Evolutionary conservation across 2,329 filamentous ascomycete species (phyloP).

Genomic region (Arthrobotrys entomopaga): DNA sequence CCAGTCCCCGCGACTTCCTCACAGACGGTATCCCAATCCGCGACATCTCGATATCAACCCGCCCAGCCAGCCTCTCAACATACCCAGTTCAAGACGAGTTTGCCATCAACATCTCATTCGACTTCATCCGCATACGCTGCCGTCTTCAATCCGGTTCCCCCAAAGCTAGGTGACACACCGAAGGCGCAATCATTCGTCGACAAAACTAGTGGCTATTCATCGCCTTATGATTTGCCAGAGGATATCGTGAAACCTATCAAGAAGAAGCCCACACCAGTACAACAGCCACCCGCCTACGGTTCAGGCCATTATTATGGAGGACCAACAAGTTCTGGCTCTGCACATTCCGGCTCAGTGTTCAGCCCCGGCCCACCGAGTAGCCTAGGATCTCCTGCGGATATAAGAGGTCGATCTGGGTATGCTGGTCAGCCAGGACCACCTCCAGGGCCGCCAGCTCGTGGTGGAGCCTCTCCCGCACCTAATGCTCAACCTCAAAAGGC

Average conservation of each 20-base stretch:
- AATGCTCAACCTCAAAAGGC: conserved; percentile 22
- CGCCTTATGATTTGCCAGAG: conserved; percentile 93
- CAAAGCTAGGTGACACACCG: conserved; percentile 64
- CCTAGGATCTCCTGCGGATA: conserved; percentile 40
- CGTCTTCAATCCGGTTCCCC: conserved; percentile 58
- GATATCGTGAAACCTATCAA: conserved; percentile 77
- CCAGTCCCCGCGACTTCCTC: conserved; percentile 58
- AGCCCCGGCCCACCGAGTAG: conserved; percentile 35
- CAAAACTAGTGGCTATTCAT: conserved; percentile 92
- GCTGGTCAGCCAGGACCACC: conserved; percentile 21
- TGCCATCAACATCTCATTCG: conserved; percentile 50
- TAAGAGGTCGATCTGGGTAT: conserved; percentile 41
- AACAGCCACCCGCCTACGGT: conserved; percentile 50
- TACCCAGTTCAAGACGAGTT: conserved; percentile 29
- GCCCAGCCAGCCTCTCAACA: conserved; percentile 51
- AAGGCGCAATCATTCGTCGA: conserved; percentile 86
- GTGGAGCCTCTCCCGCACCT: conserved; percentile 22
- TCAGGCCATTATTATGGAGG: conserved; percentile 12
- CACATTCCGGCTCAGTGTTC: conserved; percentile 26
- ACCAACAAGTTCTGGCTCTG: conserved; percentile 25
- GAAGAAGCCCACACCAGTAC: conserved; percentile 69
- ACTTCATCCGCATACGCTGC: conserved; percentile 57
- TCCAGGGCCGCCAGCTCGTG: conserved; percentile 12
- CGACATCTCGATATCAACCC: conserved; percentile 58
- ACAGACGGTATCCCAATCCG: conserved; percentile 57